Percentiles rank a stretch among this genome's conserved stretches.
Evolutionary conservation across 2,329 filamentous ascomycete species (phyloP).

Genomic region (Beauveria caledonica): DNA sequence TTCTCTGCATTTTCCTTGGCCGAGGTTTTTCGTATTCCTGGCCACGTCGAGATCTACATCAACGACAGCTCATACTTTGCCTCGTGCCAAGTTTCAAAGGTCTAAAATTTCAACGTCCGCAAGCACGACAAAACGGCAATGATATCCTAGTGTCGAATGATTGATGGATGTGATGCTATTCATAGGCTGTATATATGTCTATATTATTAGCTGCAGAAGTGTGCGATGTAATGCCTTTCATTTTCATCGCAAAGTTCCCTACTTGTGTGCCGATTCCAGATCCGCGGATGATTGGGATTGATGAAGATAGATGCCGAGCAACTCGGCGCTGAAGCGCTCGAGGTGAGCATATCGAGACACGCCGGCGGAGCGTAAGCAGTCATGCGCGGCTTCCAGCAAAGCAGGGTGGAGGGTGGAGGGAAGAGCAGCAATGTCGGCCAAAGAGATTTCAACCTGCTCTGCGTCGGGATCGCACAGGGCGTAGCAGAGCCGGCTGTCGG

Average conservation of each 20-base stretch:
- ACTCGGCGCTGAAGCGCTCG: slow-evolving; percentile 5
- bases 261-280: slow-evolving; percentile 5
- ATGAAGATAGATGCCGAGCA: slow-evolving; percentile 10
- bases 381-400: slow-evolving; percentile 1
- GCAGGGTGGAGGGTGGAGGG: background rate
- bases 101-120: too few relatives aligned
- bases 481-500: background rate
- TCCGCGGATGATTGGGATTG: slow-evolving; percentile 1
- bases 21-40: background rate
- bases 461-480: background rate
- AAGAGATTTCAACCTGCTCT: slow-evolving; percentile 4
- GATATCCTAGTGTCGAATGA: background rate
- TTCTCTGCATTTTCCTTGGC: background rate
- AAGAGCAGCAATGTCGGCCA: slow-evolving; percentile 2
- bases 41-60: background rate
- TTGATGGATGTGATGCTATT: background rate
- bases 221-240: background rate
- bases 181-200: slow-evolving; percentile 6
- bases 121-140: background rate
- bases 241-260: background rate
- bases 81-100: too few relatives aligned
- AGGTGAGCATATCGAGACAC: slow-evolving; percentile 5
- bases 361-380: slow-evolving; percentile 2
- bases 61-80: too few relatives aligned
- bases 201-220: background rate